phyloP scores from a whole-genome alignment of 208 protist genomes.

The Naegleria lovaniensis region DNA sequence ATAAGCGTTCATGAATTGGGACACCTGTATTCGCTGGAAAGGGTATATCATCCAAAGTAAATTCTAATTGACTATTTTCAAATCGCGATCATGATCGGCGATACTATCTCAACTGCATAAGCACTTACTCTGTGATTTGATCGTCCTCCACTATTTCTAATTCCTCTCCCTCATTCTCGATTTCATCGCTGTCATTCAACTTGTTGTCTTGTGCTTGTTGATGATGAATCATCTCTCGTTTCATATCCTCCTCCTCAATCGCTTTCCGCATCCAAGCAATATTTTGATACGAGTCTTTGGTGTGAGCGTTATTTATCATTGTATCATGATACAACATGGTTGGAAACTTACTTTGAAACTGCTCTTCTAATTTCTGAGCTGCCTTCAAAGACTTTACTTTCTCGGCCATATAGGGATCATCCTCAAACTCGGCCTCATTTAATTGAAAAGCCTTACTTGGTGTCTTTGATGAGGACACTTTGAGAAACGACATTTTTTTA shows the following conservation, averaged over 20 bases:
- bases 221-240: not conserved
- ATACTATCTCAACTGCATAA: too few species aligned
- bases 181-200: not conserved
- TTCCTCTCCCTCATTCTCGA: not conserved
- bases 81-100: too few species aligned
- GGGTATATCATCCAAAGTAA: not conserved
- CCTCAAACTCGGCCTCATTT: not conserved
- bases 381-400: not conserved
- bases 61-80: not conserved
- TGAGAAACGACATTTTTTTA: too few species aligned
- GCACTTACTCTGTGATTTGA: not conserved
- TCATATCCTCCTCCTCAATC: not conserved
- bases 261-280: not conserved
- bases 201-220: not conserved
- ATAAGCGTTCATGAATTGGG: not conserved
- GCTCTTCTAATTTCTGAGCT: not conserved
- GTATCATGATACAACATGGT: not conserved
- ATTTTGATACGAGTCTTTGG: not conserved
- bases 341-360: not conserved
- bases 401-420: not conserved
- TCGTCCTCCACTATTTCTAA: not conserved
- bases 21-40: not conserved
- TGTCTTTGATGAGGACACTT: not conserved
- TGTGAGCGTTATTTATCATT: not conserved
- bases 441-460: not conserved